Evolutionary conservation across 805 yeast species (phyloP), one percentile per base, ranked within the genome.

Genomic region (Kurtzmaniella fragi): DNA sequence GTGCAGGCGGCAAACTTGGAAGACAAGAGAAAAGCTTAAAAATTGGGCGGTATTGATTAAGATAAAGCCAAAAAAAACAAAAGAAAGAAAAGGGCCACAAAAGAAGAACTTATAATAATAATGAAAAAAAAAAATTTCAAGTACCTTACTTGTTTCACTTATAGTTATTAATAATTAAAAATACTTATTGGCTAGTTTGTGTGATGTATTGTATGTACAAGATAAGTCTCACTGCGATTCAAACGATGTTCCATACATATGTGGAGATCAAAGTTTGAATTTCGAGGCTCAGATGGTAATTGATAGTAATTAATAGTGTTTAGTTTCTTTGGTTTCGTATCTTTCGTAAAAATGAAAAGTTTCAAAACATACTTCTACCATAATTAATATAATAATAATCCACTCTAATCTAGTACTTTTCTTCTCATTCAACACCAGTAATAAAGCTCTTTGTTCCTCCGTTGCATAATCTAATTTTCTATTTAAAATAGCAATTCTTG

Each of bases 401-500:
- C 95, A 85, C 56, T 90, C 97, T 33, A 90, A 64, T 15, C 88
- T 66, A 3, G 86, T 74, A 27, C 91, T 74, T 43, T 83, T 84
- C 48, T 80, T 78, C 49, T 89, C 95, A 40, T 80, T 83, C 43
- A 88, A 57, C 3, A 88, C 82, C 15, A 82, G 75, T 45, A 89
- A 69, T 28, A 90, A 65, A 2, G 89, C 90, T 10, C 87, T 72
- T 12, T 87, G 84, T 54, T 89, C 95, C 44, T 90, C 96, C 0
- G 95, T 81, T 2, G 95, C 88, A 60, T 90, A 90, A 57, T 90
- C 97, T 42, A 90, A 64, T 56, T 89, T 89, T 39, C 89, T 73
- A 57, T 90, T 90, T 55, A 90, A 64, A 28, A 89, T 87, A 25
- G 78, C 70, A 35, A 89, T 84, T 44, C 97, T 69, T 5, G 91